phyloP scores from a whole-genome alignment of 1,284 basidiomycete species.

The Cutaneotrichosporon sp. region DNA sequence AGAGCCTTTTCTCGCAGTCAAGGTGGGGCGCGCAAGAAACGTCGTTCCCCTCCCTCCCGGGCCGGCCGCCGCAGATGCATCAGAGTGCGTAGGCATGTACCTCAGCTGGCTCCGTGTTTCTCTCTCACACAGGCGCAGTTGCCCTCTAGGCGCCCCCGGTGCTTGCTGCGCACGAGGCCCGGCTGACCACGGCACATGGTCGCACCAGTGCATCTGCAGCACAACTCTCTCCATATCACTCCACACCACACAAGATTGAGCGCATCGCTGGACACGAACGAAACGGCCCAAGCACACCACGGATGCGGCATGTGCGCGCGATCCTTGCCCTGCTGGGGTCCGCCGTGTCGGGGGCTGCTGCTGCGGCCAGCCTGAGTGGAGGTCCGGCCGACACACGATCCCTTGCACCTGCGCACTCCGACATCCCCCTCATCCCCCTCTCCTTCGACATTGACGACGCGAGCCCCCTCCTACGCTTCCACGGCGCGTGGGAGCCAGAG shows the following conservation, averaged over 20 bases:
- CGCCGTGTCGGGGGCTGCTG: neutral
- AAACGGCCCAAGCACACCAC: neutral
- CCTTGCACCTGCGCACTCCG: neutral
- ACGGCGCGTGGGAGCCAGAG: neutral
- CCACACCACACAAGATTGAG: neutral
- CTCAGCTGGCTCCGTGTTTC: no score
- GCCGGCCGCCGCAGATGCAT: no score
- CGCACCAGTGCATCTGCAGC: neutral
- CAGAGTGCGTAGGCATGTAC: no score
- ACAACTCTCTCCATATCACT: neutral
- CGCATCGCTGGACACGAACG: neutral
- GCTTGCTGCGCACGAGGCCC: neutral
- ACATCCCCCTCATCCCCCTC: neutral
- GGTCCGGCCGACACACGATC: neutral
- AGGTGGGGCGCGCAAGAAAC: no score
- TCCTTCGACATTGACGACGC: neutral
- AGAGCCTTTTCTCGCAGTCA: no score
- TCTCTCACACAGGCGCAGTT: no score
- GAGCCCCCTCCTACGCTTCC: constrained; percentile 1
- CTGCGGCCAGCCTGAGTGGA: neutral
- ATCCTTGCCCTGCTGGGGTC: constrained; percentile 3
- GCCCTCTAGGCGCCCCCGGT: no score
- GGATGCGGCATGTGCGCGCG: constrained; percentile 4
- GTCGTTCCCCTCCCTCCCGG: no score
- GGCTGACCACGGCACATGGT: neutral